Evolutionary conservation across 805 yeast species (phyloP), one percentile per base, ranked within the genome.

Genomic region (Wickerhamiella galacta): DNA sequence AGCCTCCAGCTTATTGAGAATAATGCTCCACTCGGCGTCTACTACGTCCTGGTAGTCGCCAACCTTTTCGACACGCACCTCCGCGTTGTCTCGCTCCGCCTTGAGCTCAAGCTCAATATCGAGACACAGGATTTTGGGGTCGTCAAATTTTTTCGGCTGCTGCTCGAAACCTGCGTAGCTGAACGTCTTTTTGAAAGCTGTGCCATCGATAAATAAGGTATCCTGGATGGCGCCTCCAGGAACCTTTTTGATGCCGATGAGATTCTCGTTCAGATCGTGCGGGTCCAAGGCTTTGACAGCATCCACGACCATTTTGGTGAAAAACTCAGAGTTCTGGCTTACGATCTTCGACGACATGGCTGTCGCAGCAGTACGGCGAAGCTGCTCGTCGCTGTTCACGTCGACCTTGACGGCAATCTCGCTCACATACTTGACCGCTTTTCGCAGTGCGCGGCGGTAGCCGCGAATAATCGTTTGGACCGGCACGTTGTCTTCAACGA

Each of bases 81-180:
- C 98, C 7, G 98, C 98, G 53, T 90, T 90, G 56, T 90, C 98
- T 63, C 83, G 87, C 61, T 90, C 98, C 1, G 96, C 96, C 61
- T 90, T 90, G 52, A 90, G 70, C 61, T 90, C 98, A 45, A 90
- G 67, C 56, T 90, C 98, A 25, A 90, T 85, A 51, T 90, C 90
- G 50, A 90, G 65, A 46, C 75, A 70, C 36, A 90, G 61, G 41
- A 90, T 72, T 56, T 75, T 80, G 30, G 98, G 95, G 54, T 80
- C 64, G 14, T 48, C 47, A 53, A 90, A 82, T 33, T 54, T 58
- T 57, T 90, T 90, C 32, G 98, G 98, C 58, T 90, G 98, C 63
- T 90, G 98, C 58, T 90, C 98, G 54, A 90, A 90, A 3, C 98
- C 98, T 30, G 98, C 98, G 49, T 90, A 90, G 17, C 95, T 77